These are phyloP conservation scores for Houttuynia cordata DNA, from an alignment of 164 flowering plant genomes.

Conservation along the genomic window DNA sequence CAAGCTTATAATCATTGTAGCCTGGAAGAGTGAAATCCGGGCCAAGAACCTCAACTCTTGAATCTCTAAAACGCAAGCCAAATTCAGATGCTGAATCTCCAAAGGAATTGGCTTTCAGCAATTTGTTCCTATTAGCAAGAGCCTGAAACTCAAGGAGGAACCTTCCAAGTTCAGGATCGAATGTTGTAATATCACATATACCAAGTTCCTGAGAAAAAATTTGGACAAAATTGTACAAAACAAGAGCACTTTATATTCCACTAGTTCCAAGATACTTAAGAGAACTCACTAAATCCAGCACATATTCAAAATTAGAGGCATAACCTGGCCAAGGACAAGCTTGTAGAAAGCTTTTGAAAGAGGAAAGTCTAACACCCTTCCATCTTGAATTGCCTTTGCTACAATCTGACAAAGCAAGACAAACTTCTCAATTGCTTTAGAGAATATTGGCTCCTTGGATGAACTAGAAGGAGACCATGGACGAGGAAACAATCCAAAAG, in stretches of 20 bases:
- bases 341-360: conserved; percentile 81
- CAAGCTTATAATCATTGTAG: conserved; percentile 59
- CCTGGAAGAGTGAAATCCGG: conserved; percentile 94
- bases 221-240: not conserved
- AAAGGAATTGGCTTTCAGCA: conserved; percentile 13
- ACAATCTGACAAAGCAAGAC: conserved; percentile 74
- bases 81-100: conserved; percentile 9
- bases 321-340: conserved; percentile 74
- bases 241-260: not conserved
- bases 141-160: conserved; percentile 78
- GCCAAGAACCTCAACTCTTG: conserved; percentile 74
- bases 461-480: conserved; percentile 48
- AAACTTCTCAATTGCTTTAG: conserved; percentile 55
- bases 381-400: conserved; percentile 87
- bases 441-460: conserved; percentile 24
- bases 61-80: conserved; percentile 29
- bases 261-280: too few species aligned
- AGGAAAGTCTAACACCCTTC: conserved; percentile 79
- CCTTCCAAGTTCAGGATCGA: conserved; percentile 82
- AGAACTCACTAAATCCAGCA: not conserved
- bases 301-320: not conserved
- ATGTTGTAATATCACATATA: conserved; percentile 57
- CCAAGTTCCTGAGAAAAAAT: conserved; percentile 49
- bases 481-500: conserved; percentile 79
- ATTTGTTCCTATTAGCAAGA: conserved; percentile 36